phyloP scores from a whole-genome alignment of 129 eudicot genomes.

The Lonicera japonica region DNA sequence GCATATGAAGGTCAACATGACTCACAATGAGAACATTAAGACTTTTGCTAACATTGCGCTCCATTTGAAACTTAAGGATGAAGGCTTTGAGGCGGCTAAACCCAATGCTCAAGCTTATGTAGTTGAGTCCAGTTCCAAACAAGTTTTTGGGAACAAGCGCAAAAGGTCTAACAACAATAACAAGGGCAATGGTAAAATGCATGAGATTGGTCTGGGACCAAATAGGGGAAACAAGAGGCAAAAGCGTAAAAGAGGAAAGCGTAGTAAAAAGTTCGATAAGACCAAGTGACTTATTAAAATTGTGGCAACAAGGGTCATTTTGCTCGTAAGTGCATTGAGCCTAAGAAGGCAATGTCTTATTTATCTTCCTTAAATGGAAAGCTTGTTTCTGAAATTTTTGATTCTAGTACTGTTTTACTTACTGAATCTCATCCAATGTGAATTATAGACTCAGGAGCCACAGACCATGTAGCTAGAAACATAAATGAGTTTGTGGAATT shows the following conservation, averaged over 20 bases:
- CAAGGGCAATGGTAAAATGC: background rate
- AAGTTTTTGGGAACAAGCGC: no score
- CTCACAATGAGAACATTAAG: no score
- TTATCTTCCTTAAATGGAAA: background rate
- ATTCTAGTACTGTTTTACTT: background rate
- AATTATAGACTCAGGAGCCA: background rate
- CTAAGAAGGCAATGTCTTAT: background rate
- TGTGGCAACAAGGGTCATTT: no score
- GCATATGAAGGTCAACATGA: no score
- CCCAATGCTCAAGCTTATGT: background rate
- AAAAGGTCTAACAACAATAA: background rate
- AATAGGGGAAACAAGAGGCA: background rate
- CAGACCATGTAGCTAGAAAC: background rate
- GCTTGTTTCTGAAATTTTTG: background rate
- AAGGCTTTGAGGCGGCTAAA: background rate
- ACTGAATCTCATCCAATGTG: no score
- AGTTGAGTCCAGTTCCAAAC: background rate
- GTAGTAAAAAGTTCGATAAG: background rate
- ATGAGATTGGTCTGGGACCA: background rate
- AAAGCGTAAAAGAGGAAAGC: no score
- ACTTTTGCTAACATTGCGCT: background rate
- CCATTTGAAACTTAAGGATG: background rate
- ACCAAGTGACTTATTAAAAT: no score
- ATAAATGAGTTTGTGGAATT: background rate
- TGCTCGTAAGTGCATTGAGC: no score